Percentiles rank a stretch among this genome's conserved stretches.
Evolutionary conservation across 768 basidiomycete genomes (phyloP).

Genomic region (Mycena galericulata): DNA sequence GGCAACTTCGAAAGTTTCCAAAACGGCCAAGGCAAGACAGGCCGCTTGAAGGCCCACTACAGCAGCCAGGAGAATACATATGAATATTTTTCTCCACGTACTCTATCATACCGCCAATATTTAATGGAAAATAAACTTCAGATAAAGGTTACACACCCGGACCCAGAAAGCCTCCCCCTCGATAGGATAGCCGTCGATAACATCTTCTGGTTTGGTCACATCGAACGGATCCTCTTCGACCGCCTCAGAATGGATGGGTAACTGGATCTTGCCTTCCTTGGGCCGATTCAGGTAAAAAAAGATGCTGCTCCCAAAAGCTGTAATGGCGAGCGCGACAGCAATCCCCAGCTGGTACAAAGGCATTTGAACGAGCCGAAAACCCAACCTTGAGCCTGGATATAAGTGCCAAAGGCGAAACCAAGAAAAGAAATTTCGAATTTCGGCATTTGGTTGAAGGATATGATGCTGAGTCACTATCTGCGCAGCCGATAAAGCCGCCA

Average conservation of each 20-base stretch:
- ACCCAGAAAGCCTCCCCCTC: slow-evolving; percentile 71
- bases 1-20: slow-evolving; percentile 44
- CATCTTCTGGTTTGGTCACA: slow-evolving; percentile 79
- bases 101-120: slow-evolving; percentile 53
- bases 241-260: slow-evolving; percentile 51
- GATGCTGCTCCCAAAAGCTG: slow-evolving; percentile 58
- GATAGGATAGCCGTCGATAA: slow-evolving; percentile 74
- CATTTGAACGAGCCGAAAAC: slow-evolving; percentile 54
- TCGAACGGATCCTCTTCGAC: slow-evolving; percentile 68
- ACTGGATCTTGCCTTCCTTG: slow-evolving; percentile 63
- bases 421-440: slow-evolving; percentile 11
- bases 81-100: slow-evolving; percentile 66
- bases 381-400: too few relatives aligned
- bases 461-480: slow-evolving; percentile 8
- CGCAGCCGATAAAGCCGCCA: neutral
- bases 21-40: slow-evolving; percentile 66
- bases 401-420: neutral
- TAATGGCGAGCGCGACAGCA: slow-evolving; percentile 58
- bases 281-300: slow-evolving; percentile 55
- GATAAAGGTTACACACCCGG: slow-evolving; percentile 50
- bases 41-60: slow-evolving; percentile 65
- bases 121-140: too few relatives aligned
- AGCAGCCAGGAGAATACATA: slow-evolving; percentile 58
- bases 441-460: neutral
- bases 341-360: slow-evolving; percentile 69